Evolutionary conservation across 805 yeast species (phyloP).

Genomic region (Wickerhamomyces queroliae): DNA sequence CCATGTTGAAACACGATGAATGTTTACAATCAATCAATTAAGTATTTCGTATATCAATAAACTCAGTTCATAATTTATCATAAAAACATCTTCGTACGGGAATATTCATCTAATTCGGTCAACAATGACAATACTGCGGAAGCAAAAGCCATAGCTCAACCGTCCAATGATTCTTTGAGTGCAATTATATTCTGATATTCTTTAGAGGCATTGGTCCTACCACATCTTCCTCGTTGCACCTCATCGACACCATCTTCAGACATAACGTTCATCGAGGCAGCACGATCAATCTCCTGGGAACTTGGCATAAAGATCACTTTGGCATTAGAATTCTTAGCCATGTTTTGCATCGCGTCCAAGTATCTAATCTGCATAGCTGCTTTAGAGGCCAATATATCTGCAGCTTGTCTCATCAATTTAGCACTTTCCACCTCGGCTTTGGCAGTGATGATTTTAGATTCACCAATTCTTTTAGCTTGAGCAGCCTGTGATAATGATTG

Average conservation of each 20-base stretch:
- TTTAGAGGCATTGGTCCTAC: too few species aligned
- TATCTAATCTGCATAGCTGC: slow-evolving; percentile 78
- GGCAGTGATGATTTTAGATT: slow-evolving; percentile 68
- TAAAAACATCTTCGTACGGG: too few species aligned
- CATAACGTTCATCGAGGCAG: neutral
- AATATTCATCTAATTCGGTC: too few species aligned
- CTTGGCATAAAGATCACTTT: slow-evolving; percentile 72
- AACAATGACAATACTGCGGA: too few species aligned
- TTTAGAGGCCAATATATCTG: slow-evolving; percentile 66
- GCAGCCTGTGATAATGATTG: slow-evolving; percentile 67
- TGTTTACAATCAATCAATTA: too few species aligned
- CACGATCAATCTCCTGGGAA: slow-evolving; percentile 31
- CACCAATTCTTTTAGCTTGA: slow-evolving; percentile 71
- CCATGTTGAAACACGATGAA: too few species aligned
- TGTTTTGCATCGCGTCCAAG: slow-evolving; percentile 68
- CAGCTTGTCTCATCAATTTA: slow-evolving; percentile 72
- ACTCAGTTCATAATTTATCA: too few species aligned
- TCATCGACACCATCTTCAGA: neutral
- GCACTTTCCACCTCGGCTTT: slow-evolving; percentile 74
- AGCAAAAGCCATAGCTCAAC: too few species aligned
- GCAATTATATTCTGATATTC: slow-evolving; percentile 1
- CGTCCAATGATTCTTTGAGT: neutral
- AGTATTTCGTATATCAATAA: too few species aligned
- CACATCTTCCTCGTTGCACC: neutral
- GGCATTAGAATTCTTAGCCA: slow-evolving; percentile 58